Percentiles rank a stretch among this genome's conserved stretches.
Conservation (phyloP, 2,329 filamentous ascomycete genomes). For the Pseudogymnoascus sp. region DNA sequence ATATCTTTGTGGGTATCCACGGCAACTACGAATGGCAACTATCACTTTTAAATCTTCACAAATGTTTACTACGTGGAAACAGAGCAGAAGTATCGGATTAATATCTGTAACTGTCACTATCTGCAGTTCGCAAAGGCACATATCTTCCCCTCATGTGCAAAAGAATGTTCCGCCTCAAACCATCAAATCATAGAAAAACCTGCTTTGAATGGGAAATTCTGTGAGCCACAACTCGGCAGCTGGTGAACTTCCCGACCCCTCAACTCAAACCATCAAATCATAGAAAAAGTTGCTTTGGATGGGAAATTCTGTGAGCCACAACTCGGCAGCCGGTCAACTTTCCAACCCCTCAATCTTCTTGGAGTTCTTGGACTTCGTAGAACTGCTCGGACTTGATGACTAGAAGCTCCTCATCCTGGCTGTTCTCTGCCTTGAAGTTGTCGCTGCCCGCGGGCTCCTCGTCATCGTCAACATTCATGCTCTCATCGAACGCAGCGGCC, state of each 20-base stretch:
- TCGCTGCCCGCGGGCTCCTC: constrained; percentile 6
- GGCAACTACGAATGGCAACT: neutral
- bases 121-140: neutral
- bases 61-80: neutral
- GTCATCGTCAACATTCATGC: constrained; percentile 10
- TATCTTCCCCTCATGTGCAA: neutral
- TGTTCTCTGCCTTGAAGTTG: neutral
- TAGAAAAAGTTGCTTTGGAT: neutral
- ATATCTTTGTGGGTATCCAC: neutral
- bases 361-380: neutral
- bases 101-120: neutral
- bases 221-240: neutral
- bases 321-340: neutral
- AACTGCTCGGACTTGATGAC: constrained; percentile 3
- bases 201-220: neutral
- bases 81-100: neutral
- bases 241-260: neutral
- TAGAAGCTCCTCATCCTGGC: neutral
- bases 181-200: neutral
- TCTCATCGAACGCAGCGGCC: constrained; percentile 17
- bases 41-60: neutral
- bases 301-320: neutral
- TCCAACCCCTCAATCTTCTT: neutral
- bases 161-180: neutral
- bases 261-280: neutral